Evolutionary conservation across 805 yeast genomes (phyloP).

Genomic region (Ogataea wickerhamii): DNA sequence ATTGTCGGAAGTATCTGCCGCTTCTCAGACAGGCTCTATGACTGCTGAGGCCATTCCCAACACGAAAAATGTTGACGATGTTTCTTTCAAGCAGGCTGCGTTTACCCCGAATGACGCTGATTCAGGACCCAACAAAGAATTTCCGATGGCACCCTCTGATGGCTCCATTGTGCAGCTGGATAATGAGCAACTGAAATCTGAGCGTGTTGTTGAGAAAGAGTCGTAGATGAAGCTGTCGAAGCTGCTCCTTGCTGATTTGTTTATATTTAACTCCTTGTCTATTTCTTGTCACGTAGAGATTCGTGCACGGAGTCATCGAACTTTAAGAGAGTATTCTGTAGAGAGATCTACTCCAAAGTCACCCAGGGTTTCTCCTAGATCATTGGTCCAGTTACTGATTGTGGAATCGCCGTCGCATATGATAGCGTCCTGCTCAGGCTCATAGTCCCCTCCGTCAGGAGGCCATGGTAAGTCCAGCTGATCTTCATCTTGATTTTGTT

Average conservation of each 20-base stretch:
- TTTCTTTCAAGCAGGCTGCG: no score
- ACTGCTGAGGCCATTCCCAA: slow-evolving; percentile 7
- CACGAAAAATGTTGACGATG: background rate
- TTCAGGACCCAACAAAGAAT: no score
- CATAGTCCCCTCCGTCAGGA: slow-evolving; percentile 63
- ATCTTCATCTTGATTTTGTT: slow-evolving; percentile 55
- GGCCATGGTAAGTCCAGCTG: slow-evolving; percentile 85
- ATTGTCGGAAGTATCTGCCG: slow-evolving; percentile 11
- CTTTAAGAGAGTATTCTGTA: slow-evolving; percentile 45
- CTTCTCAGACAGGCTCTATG: slow-evolving; percentile 10
- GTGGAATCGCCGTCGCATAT: slow-evolving; percentile 11
- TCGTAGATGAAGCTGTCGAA: no score
- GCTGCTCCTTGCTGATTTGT: no score
- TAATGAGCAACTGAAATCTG: no score
- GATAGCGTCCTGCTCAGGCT: slow-evolving; percentile 7
- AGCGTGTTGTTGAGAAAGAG: no score
- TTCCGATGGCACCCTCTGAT: no score
- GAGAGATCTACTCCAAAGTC: slow-evolving; percentile 88
- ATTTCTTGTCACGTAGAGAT: background rate
- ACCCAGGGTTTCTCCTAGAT: slow-evolving; percentile 75
- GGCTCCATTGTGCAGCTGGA: no score
- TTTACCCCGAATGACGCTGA: no score
- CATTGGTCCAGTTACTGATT: slow-evolving; percentile 57
- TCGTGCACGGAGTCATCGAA: slow-evolving; percentile 11
- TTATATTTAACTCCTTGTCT: background rate